Evolutionary conservation across 73 alveolate genomes (phyloP), one percentile per base, ranked within the genome.

Genomic region (Tetrahymena thermophila): DNA sequence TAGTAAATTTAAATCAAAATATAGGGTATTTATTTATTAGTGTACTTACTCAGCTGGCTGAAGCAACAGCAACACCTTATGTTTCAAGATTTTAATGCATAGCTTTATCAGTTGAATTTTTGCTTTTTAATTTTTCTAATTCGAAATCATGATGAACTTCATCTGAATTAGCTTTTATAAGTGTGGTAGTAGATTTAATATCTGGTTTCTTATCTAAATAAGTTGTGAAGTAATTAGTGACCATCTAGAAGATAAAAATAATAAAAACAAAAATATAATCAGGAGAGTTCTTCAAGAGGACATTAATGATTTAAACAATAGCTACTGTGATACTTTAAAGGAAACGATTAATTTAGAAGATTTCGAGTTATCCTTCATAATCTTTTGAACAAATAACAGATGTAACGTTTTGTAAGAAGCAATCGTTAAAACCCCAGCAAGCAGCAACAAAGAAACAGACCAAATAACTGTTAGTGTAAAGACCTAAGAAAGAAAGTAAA

Each of bases 381-480:
- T 58, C 85, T 10, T 58, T 58, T 17, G 85, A 58, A 9, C 38
- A 23, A n/a, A 58, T 58, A 3, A 58, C 85, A 15, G 85, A 58
- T 15, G 85, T 58, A 21, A 58, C n/a, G 10, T 58, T 58, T 58
- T 58, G 85, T 23, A 58, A 58, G 85, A 58, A 58, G 85, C 96
- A 95, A 85, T 95, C 96, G 37, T 94, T 85, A 11, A 93, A 50
- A 31, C 96, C 96, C 96, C 96, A 95, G n/a, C 85, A n/a, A 34
- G 96, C 95, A 10, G 94, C 96, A 43, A 85, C 85, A 35, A 95
- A 35, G 50, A 95, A 95, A 35, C 96, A 95, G 15, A 95, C 84
- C 15, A 50, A 28, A 44, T 95, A 95, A 40, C 85, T 85, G 19
- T 95, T 93, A 16, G 93, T 42, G 58, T 85, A 95, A 55, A 85